Evolutionary conservation across 2,329 filamentous ascomycete genomes (phyloP), one percentile per base, ranked within the genome.

Genomic region (Scedosporium boydii): DNA sequence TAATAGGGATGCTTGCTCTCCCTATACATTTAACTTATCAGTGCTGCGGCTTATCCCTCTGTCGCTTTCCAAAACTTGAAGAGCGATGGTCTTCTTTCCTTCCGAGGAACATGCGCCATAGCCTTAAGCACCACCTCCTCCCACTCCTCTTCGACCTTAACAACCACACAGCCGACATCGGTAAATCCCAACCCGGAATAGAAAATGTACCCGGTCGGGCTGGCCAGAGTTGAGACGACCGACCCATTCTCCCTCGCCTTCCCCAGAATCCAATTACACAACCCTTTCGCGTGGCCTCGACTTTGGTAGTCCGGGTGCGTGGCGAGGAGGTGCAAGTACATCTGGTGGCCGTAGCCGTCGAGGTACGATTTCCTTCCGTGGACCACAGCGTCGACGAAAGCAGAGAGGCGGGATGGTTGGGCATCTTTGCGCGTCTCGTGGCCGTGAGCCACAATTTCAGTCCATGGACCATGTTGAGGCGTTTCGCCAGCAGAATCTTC

Each of bases 211-310:
- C 46, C 46, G 6, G n/a, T 9, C 46, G 46, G 16, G 6, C 46
- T 23, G 7, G 21, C 46, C 6, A 51, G n/a, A 9, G 46, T 23
- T 7, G 46, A 51, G n/a, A 51, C 46, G 46, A 23, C 21, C 14
- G 21, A 18, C 16, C 21, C 46, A 51, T 23, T 51, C 46, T 51
- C 46, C 46, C 21, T 51, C 10, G 46, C 46, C 46, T 2, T 51
- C 46, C 16, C n/a, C n/a, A 51, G 46, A 18, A 51, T 14, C 46
- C 14, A 51, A 2, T 51, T 21, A 12, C 46, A 51, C 46, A 51
- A 84, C 1, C 67, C 83, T 10, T 71, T 84, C n/a, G 46, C 46
- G 46, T 23, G 14, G 7, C 46, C 46, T 23, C 46, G 21, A 7
- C 21, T 51, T 4, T 51, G 14, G 46, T 51, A 18, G 21, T 51